Base-by-base conservation (phyloP, 805 yeast species). In the Kurtzmaniella fragi region DNA sequence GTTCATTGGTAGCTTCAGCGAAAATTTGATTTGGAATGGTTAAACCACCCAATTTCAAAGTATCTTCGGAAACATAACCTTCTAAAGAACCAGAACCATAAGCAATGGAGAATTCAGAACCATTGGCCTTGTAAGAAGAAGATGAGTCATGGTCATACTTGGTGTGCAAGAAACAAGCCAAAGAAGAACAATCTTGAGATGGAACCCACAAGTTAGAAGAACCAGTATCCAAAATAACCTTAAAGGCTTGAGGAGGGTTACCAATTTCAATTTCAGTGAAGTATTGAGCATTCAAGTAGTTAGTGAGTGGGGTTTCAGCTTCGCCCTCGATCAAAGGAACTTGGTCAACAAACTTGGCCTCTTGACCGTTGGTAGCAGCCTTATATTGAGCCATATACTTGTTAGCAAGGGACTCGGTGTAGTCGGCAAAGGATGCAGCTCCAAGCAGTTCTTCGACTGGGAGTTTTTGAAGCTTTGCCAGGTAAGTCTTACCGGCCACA, bases 141-240 rank as follows among this genome's bases (percentile, higher is more conserved):
- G 96, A 88, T 14, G 77, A 66, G 37, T 74, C 78, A 55, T 87
- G 93, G 64, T 86, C 93, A 60, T 88, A 93, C 74, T 90, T 93
- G 54, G 84, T 56, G 70, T 93, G 99, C 61, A 93, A 73, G 75
- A 77, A 91, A 70, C 99, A 93, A 37, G 99, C 98, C 66, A 93
- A 78, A 3, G 96, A 88, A 36, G 88, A 71, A 70, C 99, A 93
- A 49, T 86, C 89, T 32, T 73, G 50, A 44, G 95, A 78, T 39
- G 99, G 99, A 46, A 93, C 88, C 99, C 99, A 93, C 69, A 93
- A 73, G 67, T 93, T 93, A 33, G 97, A 85, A 33, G 96, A 86
- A 31, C 99, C 99, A 17, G 99, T 91, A 65, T 93, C 99, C 56
- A 93, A 73, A 46, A 93, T 80, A 37, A 93, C 98, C 73, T 91